phyloP scores from a whole-genome alignment of 805 yeast genomes.

The Tetrapisispora iriomotensis region DNA sequence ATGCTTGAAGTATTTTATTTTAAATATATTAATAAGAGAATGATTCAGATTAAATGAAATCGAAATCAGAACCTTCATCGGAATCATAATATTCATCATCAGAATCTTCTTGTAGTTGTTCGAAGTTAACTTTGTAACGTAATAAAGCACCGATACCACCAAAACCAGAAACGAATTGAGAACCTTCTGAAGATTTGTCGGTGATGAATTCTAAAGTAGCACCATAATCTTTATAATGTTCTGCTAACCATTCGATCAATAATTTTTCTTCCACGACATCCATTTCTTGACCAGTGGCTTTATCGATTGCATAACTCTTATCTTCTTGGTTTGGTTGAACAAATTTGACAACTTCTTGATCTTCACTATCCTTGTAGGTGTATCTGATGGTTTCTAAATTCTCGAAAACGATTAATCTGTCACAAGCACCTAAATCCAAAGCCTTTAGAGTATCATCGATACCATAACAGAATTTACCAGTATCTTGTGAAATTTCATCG shows the following conservation, averaged over 20 bases:
- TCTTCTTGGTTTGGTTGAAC: conserved; percentile 65
- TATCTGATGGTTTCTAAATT: conserved; percentile 80
- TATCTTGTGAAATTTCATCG: conserved; percentile 94
- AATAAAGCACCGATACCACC: conserved; percentile 98
- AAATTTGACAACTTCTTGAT: conserved; percentile 61
- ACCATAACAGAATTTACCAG: conserved; percentile 97
- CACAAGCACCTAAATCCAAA: conserved; percentile 91
- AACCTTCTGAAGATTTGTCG: conserved; percentile 95
- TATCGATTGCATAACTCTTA: conserved; percentile 69
- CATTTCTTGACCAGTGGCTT: conserved; percentile 82
- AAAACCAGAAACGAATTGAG: conserved; percentile 94
- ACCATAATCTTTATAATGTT: conserved; percentile 88
- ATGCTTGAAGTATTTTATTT: too few species aligned
- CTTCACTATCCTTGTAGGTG: conserved; percentile 75
- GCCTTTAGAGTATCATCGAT: conserved; percentile 95
- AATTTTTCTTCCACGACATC: conserved; percentile 78
- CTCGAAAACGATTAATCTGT: conserved; percentile 84
- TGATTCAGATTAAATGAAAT: conserved; percentile 23
- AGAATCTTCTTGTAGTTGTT: conserved; percentile 80
- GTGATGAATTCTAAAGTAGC: conserved; percentile 94
- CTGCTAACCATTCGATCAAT: conserved; percentile 95
- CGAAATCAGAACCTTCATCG: conserved; percentile 32
- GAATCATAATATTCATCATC: conserved; percentile 81
- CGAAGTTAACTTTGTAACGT: conserved; percentile 95
- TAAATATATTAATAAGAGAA: not conserved